A percentile compares a stretch with the other conserved stretches of the same genome.
phyloP scores from a whole-genome alignment of 73 alveolate genomes.

The Tetrahymena malaccensis region DNA sequence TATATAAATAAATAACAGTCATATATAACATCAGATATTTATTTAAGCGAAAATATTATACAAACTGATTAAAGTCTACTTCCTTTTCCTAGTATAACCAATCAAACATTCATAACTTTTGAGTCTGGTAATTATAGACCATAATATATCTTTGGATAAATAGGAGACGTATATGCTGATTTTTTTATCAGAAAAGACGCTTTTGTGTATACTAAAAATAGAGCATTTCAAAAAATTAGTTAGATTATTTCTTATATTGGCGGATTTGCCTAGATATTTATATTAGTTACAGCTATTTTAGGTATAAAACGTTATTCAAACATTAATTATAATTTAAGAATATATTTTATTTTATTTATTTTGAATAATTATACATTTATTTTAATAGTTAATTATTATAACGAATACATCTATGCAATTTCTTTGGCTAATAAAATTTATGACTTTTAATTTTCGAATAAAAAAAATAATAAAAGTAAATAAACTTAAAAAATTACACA shows the following conservation, averaged over 20 bases:
- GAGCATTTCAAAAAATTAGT: not conserved
- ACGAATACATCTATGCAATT: not conserved
- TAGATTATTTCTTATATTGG: not conserved
- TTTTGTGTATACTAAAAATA: not conserved
- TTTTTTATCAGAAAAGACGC: not conserved
- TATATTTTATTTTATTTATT: too few relatives aligned
- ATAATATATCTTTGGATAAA: not conserved
- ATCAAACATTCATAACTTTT: not conserved
- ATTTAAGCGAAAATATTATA: not conserved
- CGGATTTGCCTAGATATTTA: not conserved
- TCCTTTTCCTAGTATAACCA: not conserved
- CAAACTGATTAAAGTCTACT: not conserved
- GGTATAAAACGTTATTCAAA: too few relatives aligned
- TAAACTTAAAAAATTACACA: not conserved
- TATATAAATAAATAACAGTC: not conserved
- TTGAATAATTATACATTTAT: too few relatives aligned
- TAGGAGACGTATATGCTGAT: not conserved
- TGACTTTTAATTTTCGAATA: not conserved
- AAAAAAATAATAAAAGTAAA: not conserved
- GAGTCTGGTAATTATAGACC: not conserved
- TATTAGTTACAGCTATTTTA: not conserved
- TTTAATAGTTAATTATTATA: not conserved
- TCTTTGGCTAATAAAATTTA: not conserved
- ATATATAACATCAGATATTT: not conserved
- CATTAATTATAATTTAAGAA: too few relatives aligned